phyloP scores from a whole-genome alignment of 2,329 filamentous ascomycete genomes.

The Exserohilum turcica region DNA sequence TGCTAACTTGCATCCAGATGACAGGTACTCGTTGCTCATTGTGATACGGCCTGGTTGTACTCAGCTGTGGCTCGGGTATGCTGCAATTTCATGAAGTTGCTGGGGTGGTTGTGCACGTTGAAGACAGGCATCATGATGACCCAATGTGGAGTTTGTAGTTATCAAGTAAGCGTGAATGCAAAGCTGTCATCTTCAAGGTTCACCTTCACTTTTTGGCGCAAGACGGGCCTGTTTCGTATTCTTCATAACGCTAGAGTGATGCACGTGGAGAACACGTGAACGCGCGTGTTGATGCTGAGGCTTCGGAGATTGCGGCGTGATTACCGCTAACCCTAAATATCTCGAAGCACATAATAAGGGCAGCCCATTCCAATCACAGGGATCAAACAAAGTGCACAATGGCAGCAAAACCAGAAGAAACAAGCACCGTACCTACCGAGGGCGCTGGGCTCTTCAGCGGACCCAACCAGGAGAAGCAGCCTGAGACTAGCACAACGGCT shows the following conservation, averaged over 20 bases:
- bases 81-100: background rate
- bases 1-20: slow-evolving; percentile 13
- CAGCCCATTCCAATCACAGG: slow-evolving; percentile 1
- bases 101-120: too few species aligned
- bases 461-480: slow-evolving; percentile 22
- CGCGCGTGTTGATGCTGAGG: slow-evolving; percentile 14
- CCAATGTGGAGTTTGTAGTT: background rate
- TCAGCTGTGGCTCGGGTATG: background rate
- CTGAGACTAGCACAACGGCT: slow-evolving; percentile 16
- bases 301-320: slow-evolving; percentile 18
- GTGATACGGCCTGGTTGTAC: background rate
- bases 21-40: background rate
- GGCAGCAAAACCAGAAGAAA: slow-evolving; percentile 25
- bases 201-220: background rate
- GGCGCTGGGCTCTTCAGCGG: slow-evolving; percentile 15
- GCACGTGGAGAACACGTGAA: slow-evolving; percentile 15
- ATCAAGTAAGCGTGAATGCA: background rate
- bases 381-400: slow-evolving; percentile 12
- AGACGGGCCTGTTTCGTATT: background rate
- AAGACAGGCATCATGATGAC: background rate
- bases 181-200: background rate
- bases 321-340: slow-evolving; percentile 13
- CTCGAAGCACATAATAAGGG: slow-evolving; percentile 5
- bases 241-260: background rate
- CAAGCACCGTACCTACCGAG: slow-evolving; percentile 19